A percentile compares a stretch with the other conserved stretches of the same genome.
phyloP scores from a whole-genome alignment of 2,329 filamentous ascomycete species.

The Dendryphion nanum region DNA sequence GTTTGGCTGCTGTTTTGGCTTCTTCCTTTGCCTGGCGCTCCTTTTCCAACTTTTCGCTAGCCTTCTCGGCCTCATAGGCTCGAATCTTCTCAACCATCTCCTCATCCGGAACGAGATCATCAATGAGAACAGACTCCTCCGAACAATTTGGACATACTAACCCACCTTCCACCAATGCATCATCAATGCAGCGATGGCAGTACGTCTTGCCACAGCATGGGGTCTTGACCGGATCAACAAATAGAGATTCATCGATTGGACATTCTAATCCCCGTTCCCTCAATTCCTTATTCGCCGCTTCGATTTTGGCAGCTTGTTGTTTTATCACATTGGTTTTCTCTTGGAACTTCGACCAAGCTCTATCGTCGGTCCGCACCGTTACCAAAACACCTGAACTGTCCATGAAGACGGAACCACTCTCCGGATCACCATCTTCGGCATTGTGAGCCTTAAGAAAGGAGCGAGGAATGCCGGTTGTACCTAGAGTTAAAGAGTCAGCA shows the following conservation, averaged over 20 bases:
- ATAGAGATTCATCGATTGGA: slow-evolving; percentile 95
- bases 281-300: slow-evolving; percentile 79
- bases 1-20: slow-evolving; percentile 25
- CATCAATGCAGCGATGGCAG: slow-evolving; percentile 99
- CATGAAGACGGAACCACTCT: slow-evolving; percentile 90
- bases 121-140: slow-evolving; percentile 86
- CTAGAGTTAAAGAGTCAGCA: too few relatives aligned
- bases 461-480: slow-evolving; percentile 92
- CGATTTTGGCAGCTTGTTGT: slow-evolving; percentile 74
- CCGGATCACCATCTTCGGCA: slow-evolving; percentile 75
- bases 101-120: slow-evolving; percentile 81
- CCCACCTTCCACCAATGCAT: slow-evolving; percentile 97
- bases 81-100: slow-evolving; percentile 77
- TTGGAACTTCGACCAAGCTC: slow-evolving; percentile 95
- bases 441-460: slow-evolving; percentile 97
- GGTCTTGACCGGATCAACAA: slow-evolving; percentile 98
- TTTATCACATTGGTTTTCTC: slow-evolving; percentile 87
- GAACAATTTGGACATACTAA: slow-evolving; percentile 92
- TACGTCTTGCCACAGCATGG: slow-evolving; percentile 98
- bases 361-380: slow-evolving; percentile 91
- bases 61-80: slow-evolving; percentile 62
- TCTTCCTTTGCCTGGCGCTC: slow-evolving; percentile 41
- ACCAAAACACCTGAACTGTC: slow-evolving; percentile 98
- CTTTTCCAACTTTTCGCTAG: slow-evolving; percentile 43
- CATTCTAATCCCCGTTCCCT: slow-evolving; percentile 88